Evolutionary conservation across 768 basidiomycete species (phyloP).

Genomic region (Leccinum subgranulosum): DNA sequence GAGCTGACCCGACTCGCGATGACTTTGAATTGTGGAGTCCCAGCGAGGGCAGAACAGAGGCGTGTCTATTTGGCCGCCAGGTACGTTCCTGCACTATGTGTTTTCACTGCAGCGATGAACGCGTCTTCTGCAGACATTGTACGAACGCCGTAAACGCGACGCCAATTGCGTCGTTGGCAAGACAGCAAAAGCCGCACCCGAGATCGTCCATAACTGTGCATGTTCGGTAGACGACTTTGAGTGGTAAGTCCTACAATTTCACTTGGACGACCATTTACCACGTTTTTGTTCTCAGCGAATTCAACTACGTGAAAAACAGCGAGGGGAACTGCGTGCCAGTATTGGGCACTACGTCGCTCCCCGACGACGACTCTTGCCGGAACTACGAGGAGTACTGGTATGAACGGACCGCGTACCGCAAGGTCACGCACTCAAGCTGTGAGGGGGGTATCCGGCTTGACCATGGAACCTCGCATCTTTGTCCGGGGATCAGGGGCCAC

Average conservation of each 20-base stretch:
- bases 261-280: neutral
- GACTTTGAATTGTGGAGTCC: constrained; percentile 99
- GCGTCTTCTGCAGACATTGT: constrained; percentile 60
- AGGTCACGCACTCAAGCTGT: constrained; percentile 87
- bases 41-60: constrained; percentile 80
- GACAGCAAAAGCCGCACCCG: constrained; percentile 48
- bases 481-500: constrained; percentile 77
- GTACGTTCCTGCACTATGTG: constrained; percentile 36
- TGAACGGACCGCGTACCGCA: constrained; percentile 86
- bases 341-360: constrained; percentile 60
- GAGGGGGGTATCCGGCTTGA: constrained; percentile 79
- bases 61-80: constrained; percentile 90
- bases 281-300: constrained; percentile 59
- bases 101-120: neutral
- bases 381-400: constrained; percentile 82
- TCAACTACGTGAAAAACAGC: constrained; percentile 75
- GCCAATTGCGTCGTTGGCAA: constrained; percentile 83
- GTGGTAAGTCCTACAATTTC: constrained; percentile 62
- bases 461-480: constrained; percentile 67
- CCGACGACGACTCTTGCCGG: constrained; percentile 60
- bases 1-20: constrained; percentile 73
- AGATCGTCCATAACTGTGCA: constrained; percentile 64
- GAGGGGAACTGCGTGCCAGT: constrained; percentile 76
- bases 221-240: constrained; percentile 84
- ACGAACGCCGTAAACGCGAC: constrained; percentile 81